These are phyloP conservation scores for Yamadazyma aaseri DNA, from an alignment of 1,139 yeast species.

Conservation along the genomic window DNA sequence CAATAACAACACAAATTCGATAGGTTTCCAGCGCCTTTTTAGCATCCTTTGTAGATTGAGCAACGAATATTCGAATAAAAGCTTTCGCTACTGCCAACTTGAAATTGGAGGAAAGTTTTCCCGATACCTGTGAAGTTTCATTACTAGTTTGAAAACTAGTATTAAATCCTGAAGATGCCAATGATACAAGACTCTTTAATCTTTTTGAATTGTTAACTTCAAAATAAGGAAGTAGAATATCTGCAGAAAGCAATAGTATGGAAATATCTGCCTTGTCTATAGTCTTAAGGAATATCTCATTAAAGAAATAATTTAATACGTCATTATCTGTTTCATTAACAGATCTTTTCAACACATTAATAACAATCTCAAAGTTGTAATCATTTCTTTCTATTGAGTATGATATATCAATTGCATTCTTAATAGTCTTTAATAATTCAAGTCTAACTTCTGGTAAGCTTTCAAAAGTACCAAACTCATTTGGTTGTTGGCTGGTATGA, in stretches of 20 bases:
- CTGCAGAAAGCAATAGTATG: slow-evolving; percentile 23
- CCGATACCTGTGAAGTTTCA: slow-evolving; percentile 1
- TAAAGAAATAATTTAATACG: slow-evolving; percentile 32
- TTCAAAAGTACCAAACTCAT: slow-evolving; percentile 7
- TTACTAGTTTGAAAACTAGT: slow-evolving; percentile 9
- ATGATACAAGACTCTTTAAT: slow-evolving; percentile 22
- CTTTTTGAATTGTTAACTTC: slow-evolving; percentile 11
- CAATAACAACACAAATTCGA: slow-evolving; percentile 25
- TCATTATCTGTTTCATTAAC: slow-evolving; percentile 27
- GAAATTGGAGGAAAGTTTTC: slow-evolving; percentile 12
- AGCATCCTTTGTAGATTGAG: slow-evolving; percentile 22
- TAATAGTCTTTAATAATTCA: slow-evolving; percentile 42
- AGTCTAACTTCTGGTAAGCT: slow-evolving; percentile 28
- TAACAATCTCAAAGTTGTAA: slow-evolving; percentile 27
- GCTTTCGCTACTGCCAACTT: slow-evolving; percentile 29
- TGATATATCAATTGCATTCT: slow-evolving; percentile 42
- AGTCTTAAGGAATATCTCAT: slow-evolving; percentile 29
- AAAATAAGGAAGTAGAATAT: slow-evolving; percentile 17
- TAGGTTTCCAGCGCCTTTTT: slow-evolving; percentile 30
- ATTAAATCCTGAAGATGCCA: slow-evolving; percentile 18
- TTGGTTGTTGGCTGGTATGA: slow-evolving; percentile 11
- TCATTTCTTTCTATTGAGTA: slow-evolving; percentile 22
- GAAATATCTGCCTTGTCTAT: slow-evolving; percentile 23
- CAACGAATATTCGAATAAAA: slow-evolving; percentile 32
- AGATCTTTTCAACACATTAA: slow-evolving; percentile 30